Evolutionary conservation across 2,329 filamentous ascomycete species (phyloP).

Genomic region (Claviceps quebecensis): DNA sequence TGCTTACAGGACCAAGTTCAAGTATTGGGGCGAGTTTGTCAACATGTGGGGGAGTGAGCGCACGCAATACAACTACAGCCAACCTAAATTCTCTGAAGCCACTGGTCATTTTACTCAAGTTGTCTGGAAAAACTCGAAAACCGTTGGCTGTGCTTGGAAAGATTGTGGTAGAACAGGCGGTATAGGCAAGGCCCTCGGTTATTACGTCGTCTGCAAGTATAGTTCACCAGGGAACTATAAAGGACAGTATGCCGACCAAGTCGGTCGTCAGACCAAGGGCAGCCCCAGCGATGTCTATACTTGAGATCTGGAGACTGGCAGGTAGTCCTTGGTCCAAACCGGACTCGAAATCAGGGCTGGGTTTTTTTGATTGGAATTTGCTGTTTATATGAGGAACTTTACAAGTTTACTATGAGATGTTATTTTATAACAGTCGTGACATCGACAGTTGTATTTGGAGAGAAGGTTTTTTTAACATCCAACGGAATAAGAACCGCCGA

Average conservation of each 20-base stretch:
- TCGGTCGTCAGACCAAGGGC: not conserved
- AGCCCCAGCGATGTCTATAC: not conserved
- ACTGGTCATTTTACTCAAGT: conserved; percentile 2
- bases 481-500: too few relatives aligned
- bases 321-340: too few relatives aligned
- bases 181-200: not conserved
- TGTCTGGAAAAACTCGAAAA: not conserved
- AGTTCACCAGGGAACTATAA: not conserved
- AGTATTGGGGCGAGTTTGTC: not conserved
- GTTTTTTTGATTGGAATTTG: too few relatives aligned
- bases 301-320: too few relatives aligned
- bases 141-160: not conserved
- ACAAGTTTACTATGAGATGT: too few relatives aligned
- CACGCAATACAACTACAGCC: not conserved
- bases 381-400: too few relatives aligned
- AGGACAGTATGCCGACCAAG: not conserved
- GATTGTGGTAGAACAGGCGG: not conserved
- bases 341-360: too few relatives aligned
- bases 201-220: conserved; percentile 2
- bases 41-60: conserved; percentile 3
- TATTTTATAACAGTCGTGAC: too few relatives aligned
- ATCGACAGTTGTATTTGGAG: too few relatives aligned
- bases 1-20: not conserved
- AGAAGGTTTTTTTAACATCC: too few relatives aligned
- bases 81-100: not conserved